Percentiles rank a stretch among this genome's conserved stretches.
Evolutionary conservation across 129 eudicot genomes (phyloP).

Genomic region (Helianthus annuus): HanXRQr2.0-SUNRISE NC_035449.2:83190245-83190744

Average conservation of each 20-base stretch:
- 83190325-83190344: conserved; percentile 48
- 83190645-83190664: conserved; percentile 39
- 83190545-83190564: conserved; percentile 4
- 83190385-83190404: conserved; percentile 46
- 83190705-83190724: conserved; percentile 31
- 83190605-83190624: not conserved
- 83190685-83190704: conserved; percentile 46
- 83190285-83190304: conserved; percentile 15
- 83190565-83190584: conserved; percentile 35
- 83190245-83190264: conserved; percentile 29
- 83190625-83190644: not conserved
- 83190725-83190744: conserved; percentile 31
- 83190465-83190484: conserved; percentile 24
- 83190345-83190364: conserved; percentile 37
- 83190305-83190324: conserved; percentile 30
- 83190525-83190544: conserved; percentile 33
- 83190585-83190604: conserved; percentile 20
- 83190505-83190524: conserved; percentile 33
- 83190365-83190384: conserved; percentile 34
- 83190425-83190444: conserved; percentile 36
- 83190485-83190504: conserved; percentile 39
- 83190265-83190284: conserved; percentile 19
- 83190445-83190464: conserved; percentile 12
- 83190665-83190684: conserved; percentile 49
- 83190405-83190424: conserved; percentile 41